These are phyloP conservation scores for Naegleria lovaniensis DNA, from an alignment of 208 protist species.

Conservation along the genomic window DNA sequence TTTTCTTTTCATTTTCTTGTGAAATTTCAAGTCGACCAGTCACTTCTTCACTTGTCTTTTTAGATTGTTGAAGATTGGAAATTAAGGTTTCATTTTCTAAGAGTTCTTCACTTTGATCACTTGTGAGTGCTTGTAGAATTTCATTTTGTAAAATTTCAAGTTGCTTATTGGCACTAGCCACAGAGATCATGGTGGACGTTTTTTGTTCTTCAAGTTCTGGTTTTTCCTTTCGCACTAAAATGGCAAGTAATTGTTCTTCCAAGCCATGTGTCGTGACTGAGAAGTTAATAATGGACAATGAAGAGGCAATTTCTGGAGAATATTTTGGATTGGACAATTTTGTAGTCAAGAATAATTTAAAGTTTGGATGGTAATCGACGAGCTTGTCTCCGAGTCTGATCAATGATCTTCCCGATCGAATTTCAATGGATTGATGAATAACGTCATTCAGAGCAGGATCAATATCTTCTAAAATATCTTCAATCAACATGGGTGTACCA, in stretches of 20 bases:
- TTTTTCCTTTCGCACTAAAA: constrained; percentile 93
- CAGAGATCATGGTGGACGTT: constrained; percentile 85
- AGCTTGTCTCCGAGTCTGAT: constrained; percentile 95
- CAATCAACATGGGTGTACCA: constrained; percentile 88
- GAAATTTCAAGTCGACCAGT: constrained; percentile 70
- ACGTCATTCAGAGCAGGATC: constrained; percentile 92
- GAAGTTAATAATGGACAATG: constrained; percentile 95
- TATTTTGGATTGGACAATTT: constrained; percentile 94
- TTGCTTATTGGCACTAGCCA: constrained; percentile 81
- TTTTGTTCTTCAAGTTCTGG: constrained; percentile 95
- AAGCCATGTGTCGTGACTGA: constrained; percentile 93
- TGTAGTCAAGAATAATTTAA: constrained; percentile 96
- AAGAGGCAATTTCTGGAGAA: constrained; percentile 93
- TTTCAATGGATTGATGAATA: constrained; percentile 85
- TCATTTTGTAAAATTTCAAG: constrained; percentile 94
- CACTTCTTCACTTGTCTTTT: constrained; percentile 89
- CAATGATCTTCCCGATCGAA: constrained; percentile 71
- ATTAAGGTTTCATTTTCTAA: constrained; percentile 95
- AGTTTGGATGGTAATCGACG: constrained; percentile 91
- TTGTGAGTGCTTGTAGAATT: constrained; percentile 87
- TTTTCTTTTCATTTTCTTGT: constrained; percentile 87
- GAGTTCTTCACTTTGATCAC: constrained; percentile 73
- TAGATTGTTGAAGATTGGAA: constrained; percentile 91
- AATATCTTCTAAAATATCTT: constrained; percentile 93
- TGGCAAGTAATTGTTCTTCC: constrained; percentile 95